Evolutionary conservation across 345 rosid species (phyloP), one percentile per base, ranked within the genome.

Genomic region (Salix koriyanagi): DNA sequence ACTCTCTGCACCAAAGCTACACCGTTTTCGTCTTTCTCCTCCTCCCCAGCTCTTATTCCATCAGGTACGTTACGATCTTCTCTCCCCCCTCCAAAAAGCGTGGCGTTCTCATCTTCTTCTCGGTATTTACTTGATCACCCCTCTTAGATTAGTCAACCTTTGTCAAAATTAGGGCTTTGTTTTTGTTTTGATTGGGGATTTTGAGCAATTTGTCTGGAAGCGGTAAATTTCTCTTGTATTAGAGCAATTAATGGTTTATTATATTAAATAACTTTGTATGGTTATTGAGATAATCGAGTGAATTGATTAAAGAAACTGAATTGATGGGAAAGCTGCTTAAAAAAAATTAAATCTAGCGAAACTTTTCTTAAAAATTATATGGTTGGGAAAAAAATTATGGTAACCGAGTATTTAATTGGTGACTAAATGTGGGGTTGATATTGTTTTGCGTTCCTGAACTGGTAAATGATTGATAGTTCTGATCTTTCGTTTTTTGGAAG

Each of bases 141-240:
- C 41, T 75, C 69, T 1, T 15, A 48, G 26, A 30, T 26, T 71
- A 61, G 76, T 82, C 77, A 75, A 76, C 74, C 54, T 60, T 73
- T 73, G n/a, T 3, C 0, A 41, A 11, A 12, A 41, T 69, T 75
- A 61, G 69, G 77, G 77, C 74, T 78, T 75, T 75, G 71, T 72
- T 58, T 41, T 21, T 1, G 25, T 69, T 14, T 30, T 75, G 0
- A 37, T 54, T 41, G 11, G 44, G 12, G 39, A 42, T 36, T 54
- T 67, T 13, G 46, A 69, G 6, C 61, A 13, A 18, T 16, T 44
- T 66, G 77, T 18, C 65, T 80, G 65, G 54, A 23, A 46, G 13
- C 15, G 19, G 58, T 50, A 1, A 56, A n/a, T n/a, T n/a, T 56
- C 1, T n/a, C 62, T 56, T 56, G 28, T 67, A n/a, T 67, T 19